Conservation (phyloP, 345 rosid genomes). For the Eucalyptus shirleyi region DNA sequence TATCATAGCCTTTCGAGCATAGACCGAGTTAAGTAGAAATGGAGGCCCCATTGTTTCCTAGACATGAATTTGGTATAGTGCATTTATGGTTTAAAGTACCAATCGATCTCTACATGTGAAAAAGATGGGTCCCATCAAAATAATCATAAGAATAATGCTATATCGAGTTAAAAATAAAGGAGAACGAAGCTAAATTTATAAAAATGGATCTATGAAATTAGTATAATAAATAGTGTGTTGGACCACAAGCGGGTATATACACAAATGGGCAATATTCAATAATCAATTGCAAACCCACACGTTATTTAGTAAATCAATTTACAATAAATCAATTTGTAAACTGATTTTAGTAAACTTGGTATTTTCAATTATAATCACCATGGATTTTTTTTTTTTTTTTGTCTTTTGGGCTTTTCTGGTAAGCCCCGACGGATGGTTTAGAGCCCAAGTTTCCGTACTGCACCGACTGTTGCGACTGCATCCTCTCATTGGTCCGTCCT, state of each 20-base stretch:
- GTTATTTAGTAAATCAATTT: neutral
- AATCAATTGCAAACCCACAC: neutral
- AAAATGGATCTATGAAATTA: neutral
- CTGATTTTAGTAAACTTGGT: neutral
- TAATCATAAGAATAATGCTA: neutral
- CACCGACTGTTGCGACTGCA: neutral
- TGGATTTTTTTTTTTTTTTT: neutral
- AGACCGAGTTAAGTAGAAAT: neutral
- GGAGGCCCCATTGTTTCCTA: neutral
- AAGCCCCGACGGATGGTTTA: neutral
- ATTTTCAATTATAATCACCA: neutral
- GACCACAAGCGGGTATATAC: neutral
- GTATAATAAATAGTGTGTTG: neutral
- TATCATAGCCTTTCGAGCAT: rapidly evolving
- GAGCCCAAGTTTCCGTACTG: neutral
- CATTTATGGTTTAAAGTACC: neutral
- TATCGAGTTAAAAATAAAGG: rapidly evolving
- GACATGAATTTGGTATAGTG: neutral
- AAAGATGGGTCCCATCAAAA: neutral
- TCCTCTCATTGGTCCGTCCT: neutral
- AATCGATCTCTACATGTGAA: neutral
- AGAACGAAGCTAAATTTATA: neutral
- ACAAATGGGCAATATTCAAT: neutral
- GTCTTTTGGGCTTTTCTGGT: neutral
- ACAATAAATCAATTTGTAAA: neutral